Conservation (phyloP, 768 basidiomycete genomes). For the Hebeloma cylindrosporum region DNA sequence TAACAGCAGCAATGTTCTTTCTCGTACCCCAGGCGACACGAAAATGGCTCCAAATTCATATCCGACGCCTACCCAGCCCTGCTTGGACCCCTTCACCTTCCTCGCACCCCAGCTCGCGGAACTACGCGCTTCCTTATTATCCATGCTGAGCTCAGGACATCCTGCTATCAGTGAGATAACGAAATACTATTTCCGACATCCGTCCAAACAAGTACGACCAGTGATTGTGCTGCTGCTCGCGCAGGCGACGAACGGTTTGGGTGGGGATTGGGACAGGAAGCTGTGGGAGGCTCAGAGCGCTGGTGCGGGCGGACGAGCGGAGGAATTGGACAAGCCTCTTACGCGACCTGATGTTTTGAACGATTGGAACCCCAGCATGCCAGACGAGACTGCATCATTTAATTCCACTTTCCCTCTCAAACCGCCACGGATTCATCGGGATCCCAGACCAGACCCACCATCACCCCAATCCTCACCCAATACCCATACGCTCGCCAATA, state of each 20-base stretch:
- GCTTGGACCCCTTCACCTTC: constrained; percentile 64
- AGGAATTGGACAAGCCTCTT: constrained; percentile 71
- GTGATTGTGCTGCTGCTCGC: constrained; percentile 83
- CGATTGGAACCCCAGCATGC: constrained; percentile 85
- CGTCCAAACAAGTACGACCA: constrained; percentile 89
- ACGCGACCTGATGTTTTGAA: constrained; percentile 76
- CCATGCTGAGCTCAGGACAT: constrained; percentile 80
- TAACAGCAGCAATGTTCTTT: too few relatives aligned
- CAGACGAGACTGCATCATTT: constrained; percentile 59
- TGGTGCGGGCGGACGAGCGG: constrained; percentile 44
- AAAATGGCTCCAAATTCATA: too few relatives aligned
- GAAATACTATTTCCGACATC: constrained; percentile 89
- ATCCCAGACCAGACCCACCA: constrained; percentile 30
- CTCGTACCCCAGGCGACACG: not conserved
- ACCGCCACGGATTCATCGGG: constrained; percentile 21
- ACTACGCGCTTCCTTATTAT: constrained; percentile 67
- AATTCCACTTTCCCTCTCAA: constrained; percentile 40
- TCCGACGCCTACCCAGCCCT: too few relatives aligned
- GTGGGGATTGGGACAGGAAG: constrained; percentile 57
- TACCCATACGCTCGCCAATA: constrained; percentile 15
- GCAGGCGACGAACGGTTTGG: constrained; percentile 89
- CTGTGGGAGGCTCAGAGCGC: constrained; percentile 49
- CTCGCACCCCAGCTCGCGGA: constrained; percentile 67
- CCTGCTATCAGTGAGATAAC: constrained; percentile 82
- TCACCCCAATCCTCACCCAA: constrained; percentile 19